Evolutionary conservation across 2,329 filamentous ascomycete species (phyloP).

Genomic region (Orbilia blumenaviensis): DNA sequence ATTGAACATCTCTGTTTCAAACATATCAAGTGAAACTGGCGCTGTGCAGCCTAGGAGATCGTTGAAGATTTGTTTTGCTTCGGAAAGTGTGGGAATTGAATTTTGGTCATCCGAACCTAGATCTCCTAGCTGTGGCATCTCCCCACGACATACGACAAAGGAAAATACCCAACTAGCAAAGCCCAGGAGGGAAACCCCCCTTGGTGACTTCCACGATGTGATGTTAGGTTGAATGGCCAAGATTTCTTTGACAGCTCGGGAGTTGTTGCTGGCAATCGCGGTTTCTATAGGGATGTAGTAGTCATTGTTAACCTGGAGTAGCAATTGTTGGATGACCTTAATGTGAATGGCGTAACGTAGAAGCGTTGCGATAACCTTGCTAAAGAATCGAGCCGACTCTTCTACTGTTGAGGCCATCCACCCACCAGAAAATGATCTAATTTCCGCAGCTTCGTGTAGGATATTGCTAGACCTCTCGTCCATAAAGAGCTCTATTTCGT

Average conservation of each 20-base stretch:
- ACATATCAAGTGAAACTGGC: neutral
- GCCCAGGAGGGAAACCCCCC: neutral
- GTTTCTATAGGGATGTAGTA: neutral
- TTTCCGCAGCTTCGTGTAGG: neutral
- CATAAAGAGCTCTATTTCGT: neutral
- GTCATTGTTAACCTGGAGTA: neutral
- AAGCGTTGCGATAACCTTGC: neutral
- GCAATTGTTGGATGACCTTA: neutral
- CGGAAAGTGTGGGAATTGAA: neutral
- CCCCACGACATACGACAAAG: no score
- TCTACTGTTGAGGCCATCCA: no score
- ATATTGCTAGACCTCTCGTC: neutral
- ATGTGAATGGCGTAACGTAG: neutral
- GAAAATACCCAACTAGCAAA: neutral
- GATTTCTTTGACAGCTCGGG: neutral
- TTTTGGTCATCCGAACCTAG: neutral
- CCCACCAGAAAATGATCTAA: neutral
- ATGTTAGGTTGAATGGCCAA: neutral
- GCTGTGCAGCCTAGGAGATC: neutral
- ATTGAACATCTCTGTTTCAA: neutral
- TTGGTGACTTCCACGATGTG: neutral
- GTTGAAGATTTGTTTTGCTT: neutral
- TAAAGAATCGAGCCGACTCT: neutral
- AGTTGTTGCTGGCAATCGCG: neutral
- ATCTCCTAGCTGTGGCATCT: no score